phyloP scores from a whole-genome alignment of 139 green algal species.

The Chlamydomonas applanata region DNA sequence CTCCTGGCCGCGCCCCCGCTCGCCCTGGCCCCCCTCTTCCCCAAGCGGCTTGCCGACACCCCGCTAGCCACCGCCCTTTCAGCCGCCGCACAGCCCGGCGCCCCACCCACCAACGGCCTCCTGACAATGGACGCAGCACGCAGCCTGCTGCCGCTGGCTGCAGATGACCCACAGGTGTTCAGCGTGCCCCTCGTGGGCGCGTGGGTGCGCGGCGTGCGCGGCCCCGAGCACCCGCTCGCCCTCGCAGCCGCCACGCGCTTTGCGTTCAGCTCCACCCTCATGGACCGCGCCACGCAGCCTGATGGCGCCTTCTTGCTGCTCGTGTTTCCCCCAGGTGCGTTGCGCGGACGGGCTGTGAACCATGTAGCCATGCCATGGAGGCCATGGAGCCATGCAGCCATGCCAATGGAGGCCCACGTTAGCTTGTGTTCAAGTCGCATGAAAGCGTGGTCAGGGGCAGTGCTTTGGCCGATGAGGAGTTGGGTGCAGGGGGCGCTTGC shows the following conservation, averaged over 20 bases:
- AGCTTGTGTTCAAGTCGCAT: too few species aligned
- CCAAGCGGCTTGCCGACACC: constrained; percentile 44
- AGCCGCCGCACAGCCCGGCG: background rate
- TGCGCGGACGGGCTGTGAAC: too few species aligned
- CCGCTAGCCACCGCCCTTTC: constrained; percentile 31
- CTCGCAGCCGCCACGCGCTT: constrained; percentile 38
- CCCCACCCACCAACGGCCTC: constrained; percentile 21
- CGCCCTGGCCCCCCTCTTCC: constrained; percentile 36
- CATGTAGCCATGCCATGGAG: too few species aligned
- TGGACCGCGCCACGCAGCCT: constrained; percentile 27
- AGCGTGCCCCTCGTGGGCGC: constrained; percentile 51
- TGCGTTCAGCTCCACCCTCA: constrained; percentile 25
- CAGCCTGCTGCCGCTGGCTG: constrained; percentile 48
- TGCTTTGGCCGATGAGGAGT: too few species aligned
- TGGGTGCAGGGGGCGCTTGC: too few species aligned
- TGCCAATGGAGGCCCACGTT: too few species aligned
- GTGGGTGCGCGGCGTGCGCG: constrained; percentile 41
- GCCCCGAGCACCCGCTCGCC: constrained; percentile 29
- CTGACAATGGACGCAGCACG: constrained; percentile 54
- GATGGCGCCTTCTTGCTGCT: constrained; percentile 42
- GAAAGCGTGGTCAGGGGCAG: too few species aligned
- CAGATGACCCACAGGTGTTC: constrained; percentile 51
- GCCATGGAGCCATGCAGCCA: too few species aligned
- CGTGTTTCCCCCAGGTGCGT: constrained; percentile 37
- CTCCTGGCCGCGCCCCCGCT: constrained; percentile 26